Percentiles rank a stretch among this genome's conserved stretches.
Conservation (phyloP, 2,329 filamentous ascomycete species). For the Pleomassaria siparia region DNA sequence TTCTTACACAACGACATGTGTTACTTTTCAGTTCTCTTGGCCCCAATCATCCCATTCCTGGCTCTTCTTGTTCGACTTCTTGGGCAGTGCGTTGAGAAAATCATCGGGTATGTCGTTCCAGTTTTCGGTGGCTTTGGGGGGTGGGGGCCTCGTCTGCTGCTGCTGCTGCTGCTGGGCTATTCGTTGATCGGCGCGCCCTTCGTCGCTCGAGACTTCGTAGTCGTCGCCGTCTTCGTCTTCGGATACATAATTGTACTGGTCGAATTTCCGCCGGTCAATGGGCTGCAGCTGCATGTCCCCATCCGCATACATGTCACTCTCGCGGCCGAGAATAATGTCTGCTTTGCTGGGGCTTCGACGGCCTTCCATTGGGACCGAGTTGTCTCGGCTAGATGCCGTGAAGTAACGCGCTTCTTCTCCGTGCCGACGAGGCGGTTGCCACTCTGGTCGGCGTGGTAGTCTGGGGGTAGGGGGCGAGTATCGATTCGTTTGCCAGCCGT, state of each 20-base stretch:
- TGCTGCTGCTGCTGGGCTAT: no score
- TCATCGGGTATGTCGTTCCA: conserved; percentile 55
- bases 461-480: conserved; percentile 29
- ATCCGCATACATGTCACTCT: conserved; percentile 39
- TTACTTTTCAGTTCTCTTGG: conserved; percentile 7
- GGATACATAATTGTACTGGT: conserved; percentile 40
- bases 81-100: conserved; percentile 34
- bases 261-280: conserved; percentile 41
- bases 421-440: conserved; percentile 27
- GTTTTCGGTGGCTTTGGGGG: conserved; percentile 34
- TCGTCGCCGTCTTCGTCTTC: conserved; percentile 44
- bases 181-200: conserved; percentile 26
- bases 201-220: conserved; percentile 35
- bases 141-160: conserved; percentile 6
- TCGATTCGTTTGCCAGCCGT: conserved; percentile 34
- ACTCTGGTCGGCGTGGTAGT: conserved; percentile 32
- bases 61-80: conserved; percentile 27
- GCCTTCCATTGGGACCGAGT: conserved; percentile 34
- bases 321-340: conserved; percentile 45
- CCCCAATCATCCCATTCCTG: conserved; percentile 38
- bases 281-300: conserved; percentile 46
- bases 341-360: conserved; percentile 44
- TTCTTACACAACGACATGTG: background rate
- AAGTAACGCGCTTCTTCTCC: conserved; percentile 37
- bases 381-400: conserved; percentile 36